Evolutionary conservation across 1,284 basidiomycete genomes (phyloP).

Genomic region (Malassezia furfur): DNA sequence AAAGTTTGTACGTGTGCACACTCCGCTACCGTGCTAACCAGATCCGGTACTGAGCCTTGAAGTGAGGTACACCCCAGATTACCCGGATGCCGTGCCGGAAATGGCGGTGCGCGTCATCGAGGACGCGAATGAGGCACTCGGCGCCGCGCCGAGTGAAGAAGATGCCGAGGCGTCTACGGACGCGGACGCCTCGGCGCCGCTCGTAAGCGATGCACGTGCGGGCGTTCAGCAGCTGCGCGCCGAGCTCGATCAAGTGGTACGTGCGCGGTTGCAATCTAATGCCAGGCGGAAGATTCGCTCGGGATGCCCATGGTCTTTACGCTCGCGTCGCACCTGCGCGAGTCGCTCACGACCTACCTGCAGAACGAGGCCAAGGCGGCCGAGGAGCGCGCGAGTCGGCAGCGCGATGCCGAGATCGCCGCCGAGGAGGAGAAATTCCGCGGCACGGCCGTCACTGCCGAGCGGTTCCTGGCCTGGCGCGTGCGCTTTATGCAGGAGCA

Average conservation of each 20-base stretch:
- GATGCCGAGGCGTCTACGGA: not conserved
- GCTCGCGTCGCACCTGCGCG: conserved; percentile 73
- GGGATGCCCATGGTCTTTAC: conserved; percentile 99
- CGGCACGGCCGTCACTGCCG: conserved; percentile 77
- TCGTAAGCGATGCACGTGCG: conserved; percentile 39
- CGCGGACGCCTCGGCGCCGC: conserved; percentile 43
- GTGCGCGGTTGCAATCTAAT: conserved; percentile 35
- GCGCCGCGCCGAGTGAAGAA: conserved; percentile 15
- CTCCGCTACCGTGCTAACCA: conserved; percentile 13
- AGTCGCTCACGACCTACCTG: conserved; percentile 57
- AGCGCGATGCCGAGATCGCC: conserved; percentile 61
- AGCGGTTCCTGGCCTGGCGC: conserved; percentile 74
- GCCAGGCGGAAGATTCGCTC: conserved; percentile 69
- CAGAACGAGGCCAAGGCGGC: conserved; percentile 56
- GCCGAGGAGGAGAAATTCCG: conserved; percentile 77
- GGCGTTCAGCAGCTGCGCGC: conserved; percentile 54
- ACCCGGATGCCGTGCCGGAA: conserved; percentile 68
- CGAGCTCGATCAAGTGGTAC: conserved; percentile 60
- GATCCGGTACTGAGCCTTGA: conserved; percentile 53
- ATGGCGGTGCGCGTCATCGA: conserved; percentile 62
- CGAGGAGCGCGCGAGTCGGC: conserved; percentile 55
- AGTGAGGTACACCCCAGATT: conserved; percentile 62
- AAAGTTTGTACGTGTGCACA: conserved; percentile 3
- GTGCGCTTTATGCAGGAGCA: conserved; percentile 55
- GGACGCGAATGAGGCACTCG: conserved; percentile 25